phyloP scores from a whole-genome alignment of 148 eudicot genomes.

The Persicaria tinctoria region DNA sequence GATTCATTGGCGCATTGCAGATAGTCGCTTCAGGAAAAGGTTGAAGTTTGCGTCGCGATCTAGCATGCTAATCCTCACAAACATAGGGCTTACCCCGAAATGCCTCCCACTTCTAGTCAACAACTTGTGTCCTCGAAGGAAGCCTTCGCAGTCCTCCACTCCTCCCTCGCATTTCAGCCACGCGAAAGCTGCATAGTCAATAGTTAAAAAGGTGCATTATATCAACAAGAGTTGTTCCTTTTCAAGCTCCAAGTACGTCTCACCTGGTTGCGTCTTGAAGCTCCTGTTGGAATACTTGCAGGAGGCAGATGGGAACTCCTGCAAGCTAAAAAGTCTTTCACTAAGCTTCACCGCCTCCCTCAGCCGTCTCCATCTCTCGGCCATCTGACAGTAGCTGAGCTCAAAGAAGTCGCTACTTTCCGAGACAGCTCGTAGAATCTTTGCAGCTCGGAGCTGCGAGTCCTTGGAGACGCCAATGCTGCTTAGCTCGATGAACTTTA shows the following conservation, averaged over 20 bases:
- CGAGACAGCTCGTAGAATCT: slow-evolving; percentile 58
- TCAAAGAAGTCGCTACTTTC: slow-evolving; percentile 49
- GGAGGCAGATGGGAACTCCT: slow-evolving; percentile 41
- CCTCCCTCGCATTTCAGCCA: slow-evolving; percentile 78
- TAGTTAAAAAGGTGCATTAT: background rate
- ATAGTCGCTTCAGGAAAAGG: slow-evolving; percentile 49
- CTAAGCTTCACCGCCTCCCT: slow-evolving; percentile 48
- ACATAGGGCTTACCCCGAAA: slow-evolving; percentile 55
- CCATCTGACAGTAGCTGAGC: slow-evolving; percentile 38
- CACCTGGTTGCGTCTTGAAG: slow-evolving; percentile 81
- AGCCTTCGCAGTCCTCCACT: slow-evolving; percentile 61
- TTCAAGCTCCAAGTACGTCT: background rate
- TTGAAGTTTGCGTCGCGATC: slow-evolving; percentile 43
- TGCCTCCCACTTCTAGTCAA: slow-evolving; percentile 67
- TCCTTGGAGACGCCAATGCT: slow-evolving; percentile 93
- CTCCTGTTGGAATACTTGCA: slow-evolving; percentile 52
- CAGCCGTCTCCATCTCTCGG: slow-evolving; percentile 62
- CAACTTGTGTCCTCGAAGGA: slow-evolving; percentile 49
- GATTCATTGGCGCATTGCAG: background rate
- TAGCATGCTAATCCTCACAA: slow-evolving; percentile 78
- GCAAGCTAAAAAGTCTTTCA: slow-evolving; percentile 42
- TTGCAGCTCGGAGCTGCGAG: slow-evolving; percentile 87
- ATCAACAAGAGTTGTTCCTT: background rate
- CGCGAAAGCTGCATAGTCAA: slow-evolving; percentile 35
- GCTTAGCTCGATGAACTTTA: slow-evolving; percentile 67